Conservation (phyloP, 768 basidiomycete genomes). For the Podaxis mareebaensis region DNA sequence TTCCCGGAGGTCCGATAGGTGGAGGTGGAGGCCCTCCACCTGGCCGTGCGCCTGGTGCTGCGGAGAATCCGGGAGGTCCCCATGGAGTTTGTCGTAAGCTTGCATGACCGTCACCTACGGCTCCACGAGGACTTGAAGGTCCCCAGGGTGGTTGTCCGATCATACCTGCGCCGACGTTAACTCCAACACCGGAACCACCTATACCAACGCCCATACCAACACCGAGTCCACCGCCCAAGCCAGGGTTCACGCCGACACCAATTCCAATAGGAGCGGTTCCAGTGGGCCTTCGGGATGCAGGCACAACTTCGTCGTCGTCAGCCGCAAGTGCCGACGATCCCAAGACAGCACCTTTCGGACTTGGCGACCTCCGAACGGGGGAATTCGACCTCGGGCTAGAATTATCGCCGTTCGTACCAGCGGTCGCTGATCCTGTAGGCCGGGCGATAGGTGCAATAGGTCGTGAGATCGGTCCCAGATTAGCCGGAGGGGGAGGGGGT, state of each 20-base stretch:
- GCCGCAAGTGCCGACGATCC: slow-evolving; percentile 79
- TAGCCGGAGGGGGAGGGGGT: slow-evolving; percentile 29
- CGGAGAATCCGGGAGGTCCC: slow-evolving; percentile 20
- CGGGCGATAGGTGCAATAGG: slow-evolving; percentile 72
- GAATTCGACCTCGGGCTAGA: slow-evolving; percentile 67
- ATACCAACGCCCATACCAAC: slow-evolving; percentile 12
- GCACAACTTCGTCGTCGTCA: slow-evolving; percentile 79
- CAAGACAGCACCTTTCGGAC: slow-evolving; percentile 65
- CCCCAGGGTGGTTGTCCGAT: slow-evolving; percentile 15
- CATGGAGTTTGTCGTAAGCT: slow-evolving; percentile 27
- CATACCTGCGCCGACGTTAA: slow-evolving; percentile 4
- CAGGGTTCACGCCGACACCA: background rate
- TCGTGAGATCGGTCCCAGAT: slow-evolving; percentile 62
- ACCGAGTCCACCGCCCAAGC: slow-evolving; percentile 11
- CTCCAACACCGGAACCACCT: background rate
- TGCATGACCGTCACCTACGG: slow-evolving; percentile 17
- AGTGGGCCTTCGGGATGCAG: slow-evolving; percentile 43
- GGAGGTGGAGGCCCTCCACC: slow-evolving; percentile 30
- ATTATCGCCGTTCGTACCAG: slow-evolving; percentile 40
- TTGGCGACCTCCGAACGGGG: slow-evolving; percentile 46
- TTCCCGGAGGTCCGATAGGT: slow-evolving; percentile 24
- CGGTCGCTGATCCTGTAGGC: slow-evolving; percentile 39
- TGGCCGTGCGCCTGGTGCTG: slow-evolving; percentile 18
- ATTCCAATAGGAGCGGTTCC: slow-evolving; percentile 27
- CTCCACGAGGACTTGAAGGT: slow-evolving; percentile 15